Percentiles rank a stretch among this genome's conserved stretches.
Evolutionary conservation across 805 yeast species (phyloP).

Genomic region (Candida coleopterorum): DNA sequence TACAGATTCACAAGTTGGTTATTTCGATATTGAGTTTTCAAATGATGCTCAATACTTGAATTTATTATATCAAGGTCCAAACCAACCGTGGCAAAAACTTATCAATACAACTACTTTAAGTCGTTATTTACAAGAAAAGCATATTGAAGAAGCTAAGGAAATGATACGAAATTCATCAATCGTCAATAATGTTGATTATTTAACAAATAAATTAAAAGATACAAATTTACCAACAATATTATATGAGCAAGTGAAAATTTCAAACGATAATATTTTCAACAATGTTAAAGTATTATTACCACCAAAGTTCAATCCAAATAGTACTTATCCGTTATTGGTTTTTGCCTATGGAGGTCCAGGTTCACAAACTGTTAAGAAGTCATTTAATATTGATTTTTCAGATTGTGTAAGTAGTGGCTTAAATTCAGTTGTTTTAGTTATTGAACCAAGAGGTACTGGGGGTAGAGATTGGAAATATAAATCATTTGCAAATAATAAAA

Average conservation of each 20-base stretch:
- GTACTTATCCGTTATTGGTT: constrained; percentile 60
- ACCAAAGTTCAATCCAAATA: constrained; percentile 41
- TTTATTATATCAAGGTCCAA: constrained; percentile 70
- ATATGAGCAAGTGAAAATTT: constrained; percentile 29
- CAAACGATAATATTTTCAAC: constrained; percentile 24
- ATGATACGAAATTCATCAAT: constrained; percentile 11
- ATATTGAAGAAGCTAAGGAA: constrained; percentile 7
- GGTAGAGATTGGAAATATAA: constrained; percentile 66
- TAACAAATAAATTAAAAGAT: constrained; percentile 16
- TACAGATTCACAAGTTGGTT: constrained; percentile 40
- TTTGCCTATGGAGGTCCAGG: constrained; percentile 83
- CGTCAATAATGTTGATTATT: constrained; percentile 16
- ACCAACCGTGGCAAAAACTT: constrained; percentile 72
- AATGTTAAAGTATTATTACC: constrained; percentile 65
- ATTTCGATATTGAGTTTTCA: constrained; percentile 65
- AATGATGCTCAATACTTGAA: constrained; percentile 66
- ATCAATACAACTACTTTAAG: constrained; percentile 33
- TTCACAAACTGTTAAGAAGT: constrained; percentile 50
- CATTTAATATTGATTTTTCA: constrained; percentile 50
- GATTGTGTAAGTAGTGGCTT: constrained; percentile 53
- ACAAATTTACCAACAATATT: constrained; percentile 49
- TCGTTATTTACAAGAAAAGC: constrained; percentile 11
- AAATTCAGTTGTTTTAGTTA: constrained; percentile 56
- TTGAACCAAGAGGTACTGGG: constrained; percentile 85
- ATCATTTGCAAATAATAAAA: constrained; percentile 48